phyloP scores from a whole-genome alignment of 2,329 filamentous ascomycete genomes.

The Fusarium duplospermum region DNA sequence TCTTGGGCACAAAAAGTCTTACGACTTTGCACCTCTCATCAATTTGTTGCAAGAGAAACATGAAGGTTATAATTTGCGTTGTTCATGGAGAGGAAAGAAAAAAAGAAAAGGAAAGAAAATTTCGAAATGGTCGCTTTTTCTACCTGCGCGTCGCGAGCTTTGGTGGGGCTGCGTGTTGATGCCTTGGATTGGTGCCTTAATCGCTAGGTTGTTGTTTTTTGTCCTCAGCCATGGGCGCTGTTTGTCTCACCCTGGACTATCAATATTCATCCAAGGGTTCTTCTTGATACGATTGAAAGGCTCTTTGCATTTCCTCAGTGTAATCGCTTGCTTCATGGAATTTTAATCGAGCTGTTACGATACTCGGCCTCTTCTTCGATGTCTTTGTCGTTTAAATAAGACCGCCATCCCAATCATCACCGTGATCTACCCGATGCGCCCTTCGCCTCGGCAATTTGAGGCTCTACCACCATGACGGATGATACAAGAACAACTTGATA shows the following conservation, averaged over 20 bases:
- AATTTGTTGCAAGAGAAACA: constrained; percentile 51
- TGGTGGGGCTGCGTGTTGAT: constrained; percentile 36
- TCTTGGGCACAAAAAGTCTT: constrained; percentile 56
- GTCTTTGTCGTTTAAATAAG: background rate
- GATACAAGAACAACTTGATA: background rate
- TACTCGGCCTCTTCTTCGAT: background rate
- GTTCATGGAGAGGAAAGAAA: constrained; percentile 52
- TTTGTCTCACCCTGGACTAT: background rate
- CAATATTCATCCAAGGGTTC: background rate
- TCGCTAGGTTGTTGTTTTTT: constrained; percentile 20
- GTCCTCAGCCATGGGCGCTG: background rate
- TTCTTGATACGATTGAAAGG: background rate
- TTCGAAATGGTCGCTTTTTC: constrained; percentile 36
- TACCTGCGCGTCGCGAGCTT: constrained; percentile 7
- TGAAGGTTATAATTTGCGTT: constrained; percentile 62
- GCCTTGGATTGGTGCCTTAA: constrained; percentile 27
- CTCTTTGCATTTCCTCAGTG: background rate
- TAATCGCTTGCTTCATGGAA: background rate
- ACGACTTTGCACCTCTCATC: constrained; percentile 59
- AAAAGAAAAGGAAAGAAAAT: constrained; percentile 14
- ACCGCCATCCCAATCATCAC: background rate
- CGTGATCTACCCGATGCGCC: background rate
- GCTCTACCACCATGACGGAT: background rate
- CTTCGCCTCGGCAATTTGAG: background rate
- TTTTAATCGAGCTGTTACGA: background rate